A percentile compares a stretch with the other conserved stretches of the same genome.
These are phyloP conservation scores for Stentor coeruleus DNA, from an alignment of 73 alveolate genomes.

Conservation along the genomic window DNA sequence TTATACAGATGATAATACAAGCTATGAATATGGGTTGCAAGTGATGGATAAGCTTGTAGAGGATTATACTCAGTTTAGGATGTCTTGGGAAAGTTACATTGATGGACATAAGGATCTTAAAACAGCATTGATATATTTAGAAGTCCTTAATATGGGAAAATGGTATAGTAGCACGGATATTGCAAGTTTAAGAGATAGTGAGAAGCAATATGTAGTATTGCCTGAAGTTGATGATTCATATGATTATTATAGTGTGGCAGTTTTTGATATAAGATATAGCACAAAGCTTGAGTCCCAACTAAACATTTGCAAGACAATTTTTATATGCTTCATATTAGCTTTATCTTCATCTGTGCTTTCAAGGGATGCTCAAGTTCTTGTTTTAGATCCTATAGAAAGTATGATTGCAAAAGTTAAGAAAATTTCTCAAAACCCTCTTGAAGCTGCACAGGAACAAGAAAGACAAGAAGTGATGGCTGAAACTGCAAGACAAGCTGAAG, in stretches of 20 bases:
- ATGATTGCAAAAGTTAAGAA: slow-evolving; percentile 82
- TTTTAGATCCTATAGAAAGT: slow-evolving; percentile 81
- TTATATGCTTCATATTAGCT: slow-evolving; percentile 43
- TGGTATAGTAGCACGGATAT: slow-evolving; percentile 2
- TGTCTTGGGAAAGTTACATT: slow-evolving; percentile 29
- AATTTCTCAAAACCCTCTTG: slow-evolving; percentile 85
- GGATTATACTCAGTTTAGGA: slow-evolving; percentile 13
- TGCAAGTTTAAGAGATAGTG: slow-evolving; percentile 23
- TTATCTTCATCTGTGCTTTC: slow-evolving; percentile 36
- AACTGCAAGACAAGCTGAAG: too few species aligned
- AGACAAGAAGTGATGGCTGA: slow-evolving; percentile 37
- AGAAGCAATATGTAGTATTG: slow-evolving; percentile 26
- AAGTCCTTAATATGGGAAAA: background rate
- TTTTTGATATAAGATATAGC: slow-evolving; percentile 42
- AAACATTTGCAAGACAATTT: slow-evolving; percentile 32
- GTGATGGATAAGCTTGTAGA: slow-evolving; percentile 21
- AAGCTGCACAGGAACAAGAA: slow-evolving; percentile 86
- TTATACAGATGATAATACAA: slow-evolving; percentile 37
- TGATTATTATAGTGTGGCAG: slow-evolving; percentile 33
- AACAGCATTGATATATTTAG: slow-evolving; percentile 40
- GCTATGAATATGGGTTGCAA: slow-evolving; percentile 30
- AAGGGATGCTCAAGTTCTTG: slow-evolving; percentile 73
- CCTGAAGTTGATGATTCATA: slow-evolving; percentile 24
- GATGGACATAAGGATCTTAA: slow-evolving; percentile 20
- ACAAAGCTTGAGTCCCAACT: slow-evolving; percentile 36